Base-by-base conservation (phyloP, 148 eudicot genomes). In the Rhododendron vialii region DNA sequence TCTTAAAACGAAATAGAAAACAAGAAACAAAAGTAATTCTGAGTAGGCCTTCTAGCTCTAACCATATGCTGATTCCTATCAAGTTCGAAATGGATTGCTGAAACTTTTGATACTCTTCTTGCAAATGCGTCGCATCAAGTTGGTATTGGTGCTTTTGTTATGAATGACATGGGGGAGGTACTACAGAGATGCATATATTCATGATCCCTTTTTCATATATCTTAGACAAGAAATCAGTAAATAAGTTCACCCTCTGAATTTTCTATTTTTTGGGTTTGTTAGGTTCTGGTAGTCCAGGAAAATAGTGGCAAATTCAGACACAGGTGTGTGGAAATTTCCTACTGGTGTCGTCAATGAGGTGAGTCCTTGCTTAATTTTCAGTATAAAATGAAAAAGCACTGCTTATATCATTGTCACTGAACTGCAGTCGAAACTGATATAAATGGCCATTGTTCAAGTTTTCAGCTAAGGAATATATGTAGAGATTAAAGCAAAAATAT, bases 61-160 rank as follows among this genome's bases (percentile, higher is more conserved):
- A 24, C 28, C 69, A 65, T n/a, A 8, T 26, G 73, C 33, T 65
- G 33, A 10, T 65, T 65, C 15, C 33, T 65, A n/a, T 26, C 14
- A n/a, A 65, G 30, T 65, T 65, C 33, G 33, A 88, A 87, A 78
- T 95, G 96, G 98, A 89, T 95, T 65, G 89, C 94, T 51, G 65
- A 71, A 50, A 89, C 87, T 82, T 30, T 78, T 41, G 88, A 86
- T 82, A 89, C 90, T 45, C 81, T 93, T 77, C 96, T 93, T 2
- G 89, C 92, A 81, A 89, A 86, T 90, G 93, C 95, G 59, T 88
- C 94, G 20, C 98, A 95, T 82, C 91, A 94, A 26, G 94, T 95
- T 30, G 93, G 95, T 51, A 93, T 95, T 51, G 96, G 94, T 38
- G 96, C 98, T 65, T 30, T 30, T 92, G 38, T 36, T 3, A 80